phyloP scores from a whole-genome alignment of 106 monocot species.

The Dioscorea alata region DNA sequence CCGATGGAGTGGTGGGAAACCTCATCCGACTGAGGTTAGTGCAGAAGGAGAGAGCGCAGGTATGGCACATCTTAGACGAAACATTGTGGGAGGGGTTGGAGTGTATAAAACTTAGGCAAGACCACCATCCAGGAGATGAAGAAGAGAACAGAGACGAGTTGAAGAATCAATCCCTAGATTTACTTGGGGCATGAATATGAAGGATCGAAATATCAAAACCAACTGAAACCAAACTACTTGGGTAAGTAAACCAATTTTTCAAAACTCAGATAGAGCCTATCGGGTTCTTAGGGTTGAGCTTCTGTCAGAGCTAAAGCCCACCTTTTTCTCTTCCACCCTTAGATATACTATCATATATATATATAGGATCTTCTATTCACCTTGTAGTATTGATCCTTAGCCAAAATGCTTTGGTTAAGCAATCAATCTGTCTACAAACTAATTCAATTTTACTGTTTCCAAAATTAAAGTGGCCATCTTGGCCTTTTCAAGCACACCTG shows the following conservation, averaged over 20 bases:
- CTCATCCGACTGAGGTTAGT: slow-evolving; percentile 29
- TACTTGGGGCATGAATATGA: too few relatives aligned
- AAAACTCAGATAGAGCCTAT: too few relatives aligned
- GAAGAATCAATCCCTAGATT: too few relatives aligned
- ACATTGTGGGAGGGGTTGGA: slow-evolving; percentile 15
- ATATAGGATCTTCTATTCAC: too few relatives aligned
- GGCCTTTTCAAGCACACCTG: slow-evolving; percentile 61
- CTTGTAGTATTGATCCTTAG: slow-evolving; percentile 74
- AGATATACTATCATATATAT: too few relatives aligned
- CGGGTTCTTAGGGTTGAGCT: too few relatives aligned
- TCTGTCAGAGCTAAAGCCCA: too few relatives aligned
- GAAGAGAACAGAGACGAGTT: slow-evolving; percentile 18
- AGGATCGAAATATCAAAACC: too few relatives aligned
- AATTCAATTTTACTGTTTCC: slow-evolving; percentile 35
- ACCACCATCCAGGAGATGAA: slow-evolving; percentile 28
- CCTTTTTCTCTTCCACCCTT: too few relatives aligned
- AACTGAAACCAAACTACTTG: too few relatives aligned
- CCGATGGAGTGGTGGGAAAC: slow-evolving; percentile 41
- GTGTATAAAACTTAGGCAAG: slow-evolving; percentile 20
- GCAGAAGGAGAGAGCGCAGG: slow-evolving; percentile 1
- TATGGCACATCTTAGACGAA: slow-evolving; percentile 27
- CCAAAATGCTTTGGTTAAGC: slow-evolving; percentile 29
- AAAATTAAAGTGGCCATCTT: slow-evolving; percentile 53
- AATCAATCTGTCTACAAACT: slow-evolving; percentile 38
- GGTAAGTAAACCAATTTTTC: too few relatives aligned